Evolutionary conservation across 257 asterid genomes (phyloP), one percentile per base, ranked within the genome.

Genomic region (Perilla frutescens): DNA sequence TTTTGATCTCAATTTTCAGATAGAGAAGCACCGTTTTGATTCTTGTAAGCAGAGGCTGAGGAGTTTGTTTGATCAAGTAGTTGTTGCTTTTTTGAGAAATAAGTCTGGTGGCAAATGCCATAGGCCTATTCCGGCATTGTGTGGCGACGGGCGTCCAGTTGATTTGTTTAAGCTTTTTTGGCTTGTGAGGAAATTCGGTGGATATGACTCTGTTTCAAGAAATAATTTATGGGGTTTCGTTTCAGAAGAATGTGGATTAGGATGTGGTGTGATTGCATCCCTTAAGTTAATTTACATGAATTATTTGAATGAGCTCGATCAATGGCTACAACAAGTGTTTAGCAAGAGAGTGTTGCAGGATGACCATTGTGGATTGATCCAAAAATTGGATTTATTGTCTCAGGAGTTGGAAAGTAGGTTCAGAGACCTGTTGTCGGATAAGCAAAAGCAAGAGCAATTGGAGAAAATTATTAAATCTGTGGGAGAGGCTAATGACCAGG

Each of bases 111-210:
- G 69, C 5, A 83, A 74, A 59, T 44, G 81, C 54, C 40, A 72
- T 40, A 81, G 85, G 85, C 87, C 93, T 64, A 63, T 86, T 49
- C 95, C 95, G 1, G 85, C 78, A 34, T 58, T 88, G 67, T 80
- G 79, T 58, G 80, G 90, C 37, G 75, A 80, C 36, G 96, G 89
- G 61, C 36, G 66, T 71, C 81, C 79, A 3, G 66, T 89, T 20
- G 95, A 89, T 81, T 83, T 91, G 84, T 85, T 86, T 80, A 85
- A 82, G 67, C 89, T 91, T 29, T 89, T 85, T 50, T 87, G 91
- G 88, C 82, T 80, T 8, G 95, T 86, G 41, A 78, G 89, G 83
- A 85, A 77, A 69, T 43, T 78, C 8, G 97, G 95, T 2, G 96
- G 96, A 12, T 75, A 85, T 51, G 78, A 74, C 31, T 40, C 59